Conservation (phyloP, 2,329 filamentous ascomycete species). For the Hymenoscyphus linearis region DNA sequence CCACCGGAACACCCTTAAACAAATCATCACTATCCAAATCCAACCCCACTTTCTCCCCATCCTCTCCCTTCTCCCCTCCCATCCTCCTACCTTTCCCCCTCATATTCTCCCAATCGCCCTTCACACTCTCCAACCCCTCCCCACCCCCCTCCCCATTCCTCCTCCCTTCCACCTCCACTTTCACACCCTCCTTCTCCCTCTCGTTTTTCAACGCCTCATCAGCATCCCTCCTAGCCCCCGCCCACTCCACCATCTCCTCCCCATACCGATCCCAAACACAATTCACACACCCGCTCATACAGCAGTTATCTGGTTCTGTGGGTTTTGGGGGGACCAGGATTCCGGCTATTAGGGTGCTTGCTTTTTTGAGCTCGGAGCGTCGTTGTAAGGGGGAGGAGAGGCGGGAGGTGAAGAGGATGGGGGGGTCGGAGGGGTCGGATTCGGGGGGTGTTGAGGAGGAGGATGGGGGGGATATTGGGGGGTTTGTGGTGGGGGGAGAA, state of each 20-base stretch:
- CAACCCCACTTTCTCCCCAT: constrained; percentile 48
- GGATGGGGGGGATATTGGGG: constrained; percentile 55
- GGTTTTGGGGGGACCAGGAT: constrained; percentile 79
- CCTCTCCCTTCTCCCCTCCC: constrained; percentile 69
- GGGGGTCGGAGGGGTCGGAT: constrained; percentile 40
- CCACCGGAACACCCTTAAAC: constrained; percentile 79
- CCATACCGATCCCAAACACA: constrained; percentile 93
- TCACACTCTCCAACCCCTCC: constrained; percentile 30
- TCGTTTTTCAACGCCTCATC: constrained; percentile 44
- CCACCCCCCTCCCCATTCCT: constrained; percentile 26
- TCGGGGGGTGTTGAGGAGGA: constrained; percentile 35
- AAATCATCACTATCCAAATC: constrained; percentile 61
- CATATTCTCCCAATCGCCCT: constrained; percentile 36
- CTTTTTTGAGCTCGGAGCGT: constrained; percentile 51
- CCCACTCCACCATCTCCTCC: constrained; percentile 91
- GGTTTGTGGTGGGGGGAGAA: constrained; percentile 19
- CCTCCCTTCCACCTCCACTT: constrained; percentile 22
- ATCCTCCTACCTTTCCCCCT: constrained; percentile 71
- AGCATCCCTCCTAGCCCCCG: constrained; percentile 58
- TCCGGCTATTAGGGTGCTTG: constrained; percentile 66
- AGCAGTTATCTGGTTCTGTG: constrained; percentile 93
- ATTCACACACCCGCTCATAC: constrained; percentile 97
- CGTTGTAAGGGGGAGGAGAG: constrained; percentile 69
- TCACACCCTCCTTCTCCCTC: constrained; percentile 26
- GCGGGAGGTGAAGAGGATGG: constrained; percentile 76